Conservation (phyloP, 73 alveolate species). For the Paramecium biaurelia region DNA sequence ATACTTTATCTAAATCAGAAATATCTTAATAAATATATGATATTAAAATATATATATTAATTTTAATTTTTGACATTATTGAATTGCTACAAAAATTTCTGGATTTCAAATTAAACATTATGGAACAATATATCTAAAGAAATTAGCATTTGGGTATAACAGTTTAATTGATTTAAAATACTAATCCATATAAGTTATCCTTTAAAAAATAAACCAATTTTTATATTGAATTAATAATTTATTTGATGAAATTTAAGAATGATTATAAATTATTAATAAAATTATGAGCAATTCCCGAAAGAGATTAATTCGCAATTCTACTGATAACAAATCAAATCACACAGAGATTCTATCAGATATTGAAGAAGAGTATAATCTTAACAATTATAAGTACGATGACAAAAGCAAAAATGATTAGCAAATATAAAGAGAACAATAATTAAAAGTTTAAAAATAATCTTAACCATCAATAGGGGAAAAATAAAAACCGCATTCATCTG, state of each 20-base stretch:
- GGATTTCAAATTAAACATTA: too few relatives aligned
- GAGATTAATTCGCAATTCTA: not conserved
- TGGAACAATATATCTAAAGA: too few relatives aligned
- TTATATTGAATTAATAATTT: not conserved
- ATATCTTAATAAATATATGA: too few relatives aligned
- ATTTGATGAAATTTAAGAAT: not conserved
- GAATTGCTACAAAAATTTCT: too few relatives aligned
- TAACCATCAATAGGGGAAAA: not conserved
- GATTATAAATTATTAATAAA: not conserved
- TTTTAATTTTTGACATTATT: too few relatives aligned
- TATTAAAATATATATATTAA: too few relatives aligned
- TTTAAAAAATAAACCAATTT: not conserved
- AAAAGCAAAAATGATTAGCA: not conserved
- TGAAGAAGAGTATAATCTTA: not conserved
- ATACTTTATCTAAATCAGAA: not conserved
- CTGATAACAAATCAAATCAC: not conserved
- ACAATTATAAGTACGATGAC: not conserved
- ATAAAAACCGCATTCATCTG: not conserved
- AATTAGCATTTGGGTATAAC: too few relatives aligned
- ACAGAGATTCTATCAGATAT: not conserved
- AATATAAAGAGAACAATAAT: not conserved
- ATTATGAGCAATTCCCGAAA: conserved; percentile 42
- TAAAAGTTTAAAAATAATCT: not conserved
- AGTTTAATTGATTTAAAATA: too few relatives aligned
- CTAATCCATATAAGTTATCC: too few relatives aligned